These are phyloP conservation scores for Phyllosticta paracitricarpa DNA, from an alignment of 2,329 filamentous ascomycete genomes.

Conservation along the genomic window DNA sequence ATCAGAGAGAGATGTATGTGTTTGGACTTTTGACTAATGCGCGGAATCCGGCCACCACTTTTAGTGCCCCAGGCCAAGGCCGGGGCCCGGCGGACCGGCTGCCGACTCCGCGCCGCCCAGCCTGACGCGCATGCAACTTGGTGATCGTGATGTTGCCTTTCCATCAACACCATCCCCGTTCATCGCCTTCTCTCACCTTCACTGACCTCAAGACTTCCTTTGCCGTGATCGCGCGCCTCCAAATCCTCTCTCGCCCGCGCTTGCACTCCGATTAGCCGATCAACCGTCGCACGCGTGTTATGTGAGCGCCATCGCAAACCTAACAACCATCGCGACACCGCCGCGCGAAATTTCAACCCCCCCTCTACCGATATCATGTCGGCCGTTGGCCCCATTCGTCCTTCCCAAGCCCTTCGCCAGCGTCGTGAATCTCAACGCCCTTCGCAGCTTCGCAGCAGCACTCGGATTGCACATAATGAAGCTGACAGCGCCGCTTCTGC, in stretches of 20 bases:
- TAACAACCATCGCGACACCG: neutral
- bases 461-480: conserved; percentile 15
- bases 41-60: too few relatives aligned
- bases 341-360: neutral
- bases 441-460: conserved; percentile 13
- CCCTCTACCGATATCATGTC: conserved; percentile 9
- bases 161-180: neutral
- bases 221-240: neutral
- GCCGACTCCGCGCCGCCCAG: neutral
- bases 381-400: conserved; percentile 23
- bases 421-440: conserved; percentile 35
- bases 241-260: neutral
- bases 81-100: neutral
- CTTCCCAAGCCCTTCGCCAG: conserved; percentile 33
- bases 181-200: neutral
- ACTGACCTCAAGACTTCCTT: neutral
- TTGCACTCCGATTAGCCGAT: neutral
- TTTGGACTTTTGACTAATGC: too few relatives aligned
- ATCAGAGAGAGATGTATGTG: too few relatives aligned
- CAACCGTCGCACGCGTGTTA: neutral
- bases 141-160: neutral
- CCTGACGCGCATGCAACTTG: neutral
- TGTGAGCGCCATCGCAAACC: neutral
- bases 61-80: neutral
- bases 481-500: conserved; percentile 21